Evolutionary conservation across 2,329 filamentous ascomycete genomes (phyloP).

Genomic region (Pseudogymnoascus sp.): DNA sequence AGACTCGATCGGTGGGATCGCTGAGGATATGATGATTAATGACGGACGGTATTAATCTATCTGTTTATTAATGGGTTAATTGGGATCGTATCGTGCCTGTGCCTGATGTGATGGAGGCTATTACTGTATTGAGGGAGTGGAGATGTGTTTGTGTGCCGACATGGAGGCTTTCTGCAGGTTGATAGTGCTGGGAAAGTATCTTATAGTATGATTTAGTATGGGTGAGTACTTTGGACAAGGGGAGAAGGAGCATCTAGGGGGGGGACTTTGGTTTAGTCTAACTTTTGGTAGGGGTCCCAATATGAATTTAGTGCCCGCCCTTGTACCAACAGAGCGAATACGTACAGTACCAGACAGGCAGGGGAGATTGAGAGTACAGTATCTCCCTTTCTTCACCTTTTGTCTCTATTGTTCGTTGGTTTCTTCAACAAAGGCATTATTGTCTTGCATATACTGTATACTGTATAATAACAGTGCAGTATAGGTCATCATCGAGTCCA

Average conservation of each 20-base stretch:
- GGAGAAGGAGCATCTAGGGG: background rate
- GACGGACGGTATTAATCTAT: background rate
- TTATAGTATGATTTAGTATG: background rate
- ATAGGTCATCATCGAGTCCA: background rate
- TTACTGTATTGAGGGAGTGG: background rate
- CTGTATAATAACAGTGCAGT: background rate
- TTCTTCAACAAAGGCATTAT: background rate
- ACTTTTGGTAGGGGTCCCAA: background rate
- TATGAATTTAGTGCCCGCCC: constrained; percentile 3
- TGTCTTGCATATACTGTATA: background rate
- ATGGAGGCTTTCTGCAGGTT: constrained; percentile 2
- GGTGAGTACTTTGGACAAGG: background rate
- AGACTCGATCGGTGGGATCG: background rate
- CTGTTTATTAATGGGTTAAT: background rate
- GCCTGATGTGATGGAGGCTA: background rate
- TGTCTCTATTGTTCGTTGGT: no score
- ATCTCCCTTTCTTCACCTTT: no score
- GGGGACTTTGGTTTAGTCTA: background rate
- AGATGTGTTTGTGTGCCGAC: background rate
- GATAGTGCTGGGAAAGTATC: background rate
- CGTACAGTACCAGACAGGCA: background rate
- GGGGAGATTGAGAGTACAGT: no score
- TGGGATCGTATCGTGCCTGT: background rate
- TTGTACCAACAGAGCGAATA: background rate
- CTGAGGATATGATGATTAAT: background rate